Conservation (phyloP, 1,284 basidiomycete genomes). For the Ceratobasidium sp. region DNA sequence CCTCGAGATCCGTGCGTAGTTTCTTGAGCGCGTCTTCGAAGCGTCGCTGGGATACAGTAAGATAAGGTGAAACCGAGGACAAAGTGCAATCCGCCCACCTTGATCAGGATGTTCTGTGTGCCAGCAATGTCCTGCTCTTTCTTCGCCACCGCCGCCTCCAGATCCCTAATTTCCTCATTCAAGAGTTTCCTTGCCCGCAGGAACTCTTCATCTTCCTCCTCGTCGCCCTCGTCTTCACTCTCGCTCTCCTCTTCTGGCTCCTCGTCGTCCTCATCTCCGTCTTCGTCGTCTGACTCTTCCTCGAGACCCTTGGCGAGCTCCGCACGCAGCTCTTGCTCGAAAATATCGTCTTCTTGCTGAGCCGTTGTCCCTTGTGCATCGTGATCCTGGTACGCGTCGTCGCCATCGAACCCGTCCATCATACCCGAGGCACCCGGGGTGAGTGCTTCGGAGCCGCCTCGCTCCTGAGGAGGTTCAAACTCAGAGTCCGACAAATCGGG, state of each 20-base stretch:
- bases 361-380: conserved; percentile 17
- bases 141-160: conserved; percentile 86
- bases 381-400: conserved; percentile 36
- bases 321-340: conserved; percentile 33
- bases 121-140: conserved; percentile 86
- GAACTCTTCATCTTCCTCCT: conserved; percentile 68
- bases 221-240: conserved; percentile 69
- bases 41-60: conserved; percentile 67
- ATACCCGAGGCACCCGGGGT: conserved; percentile 22
- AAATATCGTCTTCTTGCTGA: conserved; percentile 34
- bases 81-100: conserved; percentile 55
- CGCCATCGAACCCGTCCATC: conserved; percentile 31
- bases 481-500: conserved; percentile 87
- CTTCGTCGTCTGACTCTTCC: conserved; percentile 46
- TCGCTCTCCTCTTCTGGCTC: conserved; percentile 68
- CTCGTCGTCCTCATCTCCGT: conserved; percentile 65
- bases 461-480: conserved; percentile 65
- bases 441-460: conserved; percentile 66
- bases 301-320: conserved; percentile 35
- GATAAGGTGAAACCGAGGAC: conserved; percentile 13
- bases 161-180: conserved; percentile 86
- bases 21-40: conserved; percentile 93
- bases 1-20: conserved; percentile 82
- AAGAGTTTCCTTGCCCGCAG: conserved; percentile 78
- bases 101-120: conserved; percentile 87